Evolutionary conservation across 768 basidiomycete species (phyloP).

Genomic region (Psilocybe cyanescens): DNA sequence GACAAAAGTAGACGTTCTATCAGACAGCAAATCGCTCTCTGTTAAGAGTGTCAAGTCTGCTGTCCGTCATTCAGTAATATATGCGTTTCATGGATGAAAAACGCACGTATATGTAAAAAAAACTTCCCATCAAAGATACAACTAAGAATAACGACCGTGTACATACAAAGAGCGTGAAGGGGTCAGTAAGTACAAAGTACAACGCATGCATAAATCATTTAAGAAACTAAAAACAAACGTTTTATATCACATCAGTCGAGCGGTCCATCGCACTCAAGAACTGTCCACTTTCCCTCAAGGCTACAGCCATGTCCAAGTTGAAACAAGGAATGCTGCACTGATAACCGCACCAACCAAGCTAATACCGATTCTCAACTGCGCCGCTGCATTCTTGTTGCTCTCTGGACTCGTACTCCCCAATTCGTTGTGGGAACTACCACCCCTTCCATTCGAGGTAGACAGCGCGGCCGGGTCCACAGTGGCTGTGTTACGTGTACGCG

Average conservation of each 20-base stretch:
- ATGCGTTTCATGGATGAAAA: neutral
- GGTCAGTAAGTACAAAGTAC: neutral
- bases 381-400: neutral
- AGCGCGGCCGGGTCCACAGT: conserved; percentile 57
- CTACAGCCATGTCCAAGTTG: neutral
- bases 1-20: too few species aligned
- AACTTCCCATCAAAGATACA: neutral
- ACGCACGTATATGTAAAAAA: neutral
- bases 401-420: conserved; percentile 7
- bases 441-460: conserved; percentile 50
- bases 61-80: neutral
- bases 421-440: neutral
- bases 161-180: neutral
- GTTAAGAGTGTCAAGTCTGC: neutral
- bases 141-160: neutral
- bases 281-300: neutral
- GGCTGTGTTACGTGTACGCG: conserved; percentile 52
- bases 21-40: too few species aligned
- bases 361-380: neutral
- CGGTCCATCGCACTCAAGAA: neutral
- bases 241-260: too few species aligned
- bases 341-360: neutral
- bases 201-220: neutral
- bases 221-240: neutral
- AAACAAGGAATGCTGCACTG: neutral